Evolutionary conservation across 495 filamentous ascomycete species (phyloP).

Genomic region (Hypoxylon fuscum): DNA sequence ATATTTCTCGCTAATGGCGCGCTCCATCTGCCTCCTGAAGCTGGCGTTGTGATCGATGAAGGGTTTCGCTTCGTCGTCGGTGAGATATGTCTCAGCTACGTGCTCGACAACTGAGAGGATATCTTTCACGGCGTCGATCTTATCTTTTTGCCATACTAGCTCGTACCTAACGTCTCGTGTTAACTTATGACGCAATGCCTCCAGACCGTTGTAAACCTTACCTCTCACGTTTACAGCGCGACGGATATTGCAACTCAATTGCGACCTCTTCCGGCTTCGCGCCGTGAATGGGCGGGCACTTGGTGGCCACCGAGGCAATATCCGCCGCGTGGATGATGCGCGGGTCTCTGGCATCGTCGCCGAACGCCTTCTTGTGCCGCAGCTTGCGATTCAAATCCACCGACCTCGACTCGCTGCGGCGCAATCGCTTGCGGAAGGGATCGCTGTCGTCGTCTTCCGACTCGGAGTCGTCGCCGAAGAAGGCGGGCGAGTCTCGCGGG

Average conservation of each 20-base stretch:
- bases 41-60: conserved; percentile 80
- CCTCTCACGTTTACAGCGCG: conserved; percentile 72
- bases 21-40: conserved; percentile 74
- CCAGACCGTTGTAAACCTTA: conserved; percentile 46
- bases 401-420: conserved; percentile 33
- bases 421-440: conserved; percentile 43
- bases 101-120: conserved; percentile 81
- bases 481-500: conserved; percentile 43
- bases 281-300: conserved; percentile 58
- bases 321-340: conserved; percentile 72
- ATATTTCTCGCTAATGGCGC: conserved; percentile 68
- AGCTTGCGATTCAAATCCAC: conserved; percentile 67
- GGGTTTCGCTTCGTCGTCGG: conserved; percentile 65
- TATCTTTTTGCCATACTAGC: conserved; percentile 77
- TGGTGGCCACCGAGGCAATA: conserved; percentile 63
- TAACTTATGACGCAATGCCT: conserved; percentile 28
- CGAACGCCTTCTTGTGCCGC: conserved; percentile 64
- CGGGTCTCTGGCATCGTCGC: conserved; percentile 63
- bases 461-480: conserved; percentile 42
- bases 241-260: conserved; percentile 76
- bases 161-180: conserved; percentile 68
- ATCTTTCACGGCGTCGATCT: conserved; percentile 86
- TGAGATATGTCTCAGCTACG: conserved; percentile 78
- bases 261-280: conserved; percentile 60
- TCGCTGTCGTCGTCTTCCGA: conserved; percentile 38